Conservation (phyloP, 768 basidiomycete species). For the Suillus placidus region DNA sequence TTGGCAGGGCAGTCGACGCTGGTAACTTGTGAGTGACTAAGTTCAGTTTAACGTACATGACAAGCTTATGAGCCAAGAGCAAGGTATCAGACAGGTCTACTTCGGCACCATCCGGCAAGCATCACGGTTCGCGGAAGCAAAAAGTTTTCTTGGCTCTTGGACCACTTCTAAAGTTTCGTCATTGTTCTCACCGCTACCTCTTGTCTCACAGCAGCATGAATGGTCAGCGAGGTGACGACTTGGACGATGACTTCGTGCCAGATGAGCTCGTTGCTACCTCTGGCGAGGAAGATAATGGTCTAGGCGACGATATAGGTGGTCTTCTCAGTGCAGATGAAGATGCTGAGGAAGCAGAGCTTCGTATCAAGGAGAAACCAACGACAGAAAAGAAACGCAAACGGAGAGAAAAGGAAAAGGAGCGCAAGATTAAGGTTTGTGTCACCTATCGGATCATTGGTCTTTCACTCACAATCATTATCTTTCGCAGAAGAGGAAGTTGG, state of each 20-base stretch:
- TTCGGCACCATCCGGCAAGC: constrained; percentile 1
- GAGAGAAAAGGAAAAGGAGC: constrained; percentile 73
- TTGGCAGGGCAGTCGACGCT: neutral
- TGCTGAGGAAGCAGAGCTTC: constrained; percentile 37
- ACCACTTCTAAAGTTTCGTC: constrained; percentile 3
- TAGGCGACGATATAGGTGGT: constrained; percentile 39
- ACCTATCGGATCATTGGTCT: neutral
- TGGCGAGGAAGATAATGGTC: constrained; percentile 51
- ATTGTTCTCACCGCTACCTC: constrained; percentile 16
- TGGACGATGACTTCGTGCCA: constrained; percentile 80
- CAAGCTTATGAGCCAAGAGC: neutral
- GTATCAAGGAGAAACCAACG: constrained; percentile 22
- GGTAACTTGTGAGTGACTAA: neutral
- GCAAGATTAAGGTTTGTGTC: constrained; percentile 62
- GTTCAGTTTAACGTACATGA: neutral
- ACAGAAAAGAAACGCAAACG: constrained; percentile 70
- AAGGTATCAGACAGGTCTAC: neutral
- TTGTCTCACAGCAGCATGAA: constrained; percentile 24
- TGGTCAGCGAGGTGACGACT: constrained; percentile 66
- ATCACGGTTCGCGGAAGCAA: neutral
- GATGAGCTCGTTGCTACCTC: constrained; percentile 70
- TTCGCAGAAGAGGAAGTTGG: constrained; percentile 66
- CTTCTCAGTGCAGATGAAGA: constrained; percentile 52
- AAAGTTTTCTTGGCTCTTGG: neutral
- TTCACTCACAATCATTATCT: constrained; percentile 16